These are phyloP conservation scores for Phycomyces nitens DNA, from an alignment of 192 early-diverging fungal genomes.

Conservation along the genomic window DNA sequence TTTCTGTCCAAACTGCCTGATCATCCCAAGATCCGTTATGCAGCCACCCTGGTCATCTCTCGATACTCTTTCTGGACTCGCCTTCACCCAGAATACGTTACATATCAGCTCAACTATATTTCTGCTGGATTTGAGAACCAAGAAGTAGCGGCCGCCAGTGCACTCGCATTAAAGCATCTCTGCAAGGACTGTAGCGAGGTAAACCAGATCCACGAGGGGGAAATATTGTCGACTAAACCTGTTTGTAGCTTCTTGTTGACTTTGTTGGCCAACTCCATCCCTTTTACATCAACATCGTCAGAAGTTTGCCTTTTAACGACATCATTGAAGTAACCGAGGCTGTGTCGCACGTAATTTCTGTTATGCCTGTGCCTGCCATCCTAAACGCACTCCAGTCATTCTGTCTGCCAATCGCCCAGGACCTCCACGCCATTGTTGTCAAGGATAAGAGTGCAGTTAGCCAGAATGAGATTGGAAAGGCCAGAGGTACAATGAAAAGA, in stretches of 20 bases:
- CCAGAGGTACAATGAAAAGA: slow-evolving; percentile 35
- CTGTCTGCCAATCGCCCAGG: slow-evolving; percentile 68
- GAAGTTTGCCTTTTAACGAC: slow-evolving; percentile 66
- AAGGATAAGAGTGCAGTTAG: slow-evolving; percentile 35
- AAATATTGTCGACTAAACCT: slow-evolving; percentile 6
- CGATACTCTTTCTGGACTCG: slow-evolving; percentile 93
- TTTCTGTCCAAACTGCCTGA: slow-evolving; percentile 79
- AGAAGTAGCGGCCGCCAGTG: slow-evolving; percentile 82
- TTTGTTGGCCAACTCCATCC: slow-evolving; percentile 77
- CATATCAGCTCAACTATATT: slow-evolving; percentile 90
- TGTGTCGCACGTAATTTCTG: slow-evolving; percentile 84
- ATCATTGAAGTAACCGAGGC: slow-evolving; percentile 80
- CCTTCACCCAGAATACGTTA: slow-evolving; percentile 84
- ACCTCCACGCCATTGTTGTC: slow-evolving; percentile 57
- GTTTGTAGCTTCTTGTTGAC: slow-evolving; percentile 61
- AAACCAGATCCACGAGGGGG: slow-evolving; percentile 13
- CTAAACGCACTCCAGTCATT: slow-evolving; percentile 66
- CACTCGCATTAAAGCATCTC: slow-evolving; percentile 82
- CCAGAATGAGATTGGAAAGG: slow-evolving; percentile 32
- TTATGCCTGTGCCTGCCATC: slow-evolving; percentile 61
- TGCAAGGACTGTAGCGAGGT: slow-evolving; percentile 89
- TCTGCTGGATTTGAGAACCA: slow-evolving; percentile 84
- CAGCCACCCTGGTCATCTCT: slow-evolving; percentile 93
- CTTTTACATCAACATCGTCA: slow-evolving; percentile 76
- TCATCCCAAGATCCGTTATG: slow-evolving; percentile 94